Base-by-base conservation (phyloP, 306 rosid genomes). In the Delonix regia region DNA sequence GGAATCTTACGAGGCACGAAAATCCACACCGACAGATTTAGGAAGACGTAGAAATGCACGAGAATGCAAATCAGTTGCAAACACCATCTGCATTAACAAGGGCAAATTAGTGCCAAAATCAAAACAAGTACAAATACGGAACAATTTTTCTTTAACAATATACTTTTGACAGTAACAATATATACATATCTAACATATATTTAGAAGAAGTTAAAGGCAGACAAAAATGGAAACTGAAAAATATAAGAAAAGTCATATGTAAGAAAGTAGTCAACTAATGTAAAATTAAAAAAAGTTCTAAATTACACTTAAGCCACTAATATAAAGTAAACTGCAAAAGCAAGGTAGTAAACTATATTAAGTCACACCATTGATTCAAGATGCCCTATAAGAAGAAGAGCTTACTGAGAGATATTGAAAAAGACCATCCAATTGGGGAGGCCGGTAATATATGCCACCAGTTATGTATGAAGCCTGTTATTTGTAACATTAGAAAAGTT, bases 41-140 rank as follows among this genome's bases (percentile, higher is more conserved):
- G 99, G 99, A 82, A 95, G 99, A 78, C 85, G 93, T 82, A 92
- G 85, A 81, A 91, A 91, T 71, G 90, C 82, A 36, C 99, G 97
- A 82, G 98, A 92, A 75, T 95, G 94, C 88, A 95, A 87, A 86
- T 95, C 99, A 67, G 96, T 95, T 10, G 95, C 96, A 87, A 90
- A 95, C 42, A 95, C 98, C 39, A 94, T 93, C 99, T 95, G 93
- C 86, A 87, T 41, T 81, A 73, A 73, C 28, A 76, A 76, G 56
- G 83, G 34, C 60, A 79, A 38, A 75, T 53, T 59, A 81, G 45
- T 62, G 36, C 75, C 77, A 76, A 27, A 33, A 79, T 36, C 62
- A 49, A 18, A 56, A 63, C 57, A 63, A 25, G 38, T 7, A 24
- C n/a, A 9, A 25, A 36, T n/a, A 38, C 14, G 38, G 22, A 47